These are phyloP conservation scores for Cucurbita ficifolia DNA, from an alignment of 306 rosid species.

Conservation along the genomic window DNA sequence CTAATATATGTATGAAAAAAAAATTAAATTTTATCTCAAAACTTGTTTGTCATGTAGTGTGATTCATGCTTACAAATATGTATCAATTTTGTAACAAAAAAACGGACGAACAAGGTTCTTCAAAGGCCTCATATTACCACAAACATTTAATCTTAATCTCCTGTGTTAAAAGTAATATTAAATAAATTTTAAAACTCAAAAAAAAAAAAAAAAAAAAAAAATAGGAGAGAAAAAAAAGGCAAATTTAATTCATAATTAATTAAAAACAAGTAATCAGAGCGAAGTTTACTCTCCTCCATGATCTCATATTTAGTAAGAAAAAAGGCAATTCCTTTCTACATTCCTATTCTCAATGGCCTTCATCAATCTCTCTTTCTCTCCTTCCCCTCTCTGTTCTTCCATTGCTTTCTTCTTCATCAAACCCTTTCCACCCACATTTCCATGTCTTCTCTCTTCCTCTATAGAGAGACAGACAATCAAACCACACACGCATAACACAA, in stretches of 20 bases:
- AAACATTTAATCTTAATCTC: background rate
- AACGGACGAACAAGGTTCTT: too few relatives aligned
- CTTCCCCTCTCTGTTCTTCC: background rate
- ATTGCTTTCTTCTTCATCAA: background rate
- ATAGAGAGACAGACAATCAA: constrained; percentile 11
- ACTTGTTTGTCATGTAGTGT: too few relatives aligned
- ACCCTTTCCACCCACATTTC: constrained; percentile 12
- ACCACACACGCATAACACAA: background rate
- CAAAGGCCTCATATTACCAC: too few relatives aligned
- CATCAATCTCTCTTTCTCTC: background rate
- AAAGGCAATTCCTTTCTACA: constrained; percentile 13
- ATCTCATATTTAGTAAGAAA: constrained; percentile 33
- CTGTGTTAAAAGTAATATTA: background rate
- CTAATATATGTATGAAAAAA: too few relatives aligned
- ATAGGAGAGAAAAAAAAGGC: background rate
- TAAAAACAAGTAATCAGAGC: constrained; percentile 27
- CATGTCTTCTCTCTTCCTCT: constrained; percentile 30
- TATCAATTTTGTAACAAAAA: too few relatives aligned
- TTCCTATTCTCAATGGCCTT: constrained; percentile 7
- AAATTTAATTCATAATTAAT: background rate
- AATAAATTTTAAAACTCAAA: background rate
- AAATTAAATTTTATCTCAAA: too few relatives aligned
- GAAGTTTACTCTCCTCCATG: constrained; percentile 84
- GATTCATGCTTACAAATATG: too few relatives aligned
- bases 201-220: background rate